Conservation (phyloP, 768 basidiomycete species). For the Suillus brevipes region DNA sequence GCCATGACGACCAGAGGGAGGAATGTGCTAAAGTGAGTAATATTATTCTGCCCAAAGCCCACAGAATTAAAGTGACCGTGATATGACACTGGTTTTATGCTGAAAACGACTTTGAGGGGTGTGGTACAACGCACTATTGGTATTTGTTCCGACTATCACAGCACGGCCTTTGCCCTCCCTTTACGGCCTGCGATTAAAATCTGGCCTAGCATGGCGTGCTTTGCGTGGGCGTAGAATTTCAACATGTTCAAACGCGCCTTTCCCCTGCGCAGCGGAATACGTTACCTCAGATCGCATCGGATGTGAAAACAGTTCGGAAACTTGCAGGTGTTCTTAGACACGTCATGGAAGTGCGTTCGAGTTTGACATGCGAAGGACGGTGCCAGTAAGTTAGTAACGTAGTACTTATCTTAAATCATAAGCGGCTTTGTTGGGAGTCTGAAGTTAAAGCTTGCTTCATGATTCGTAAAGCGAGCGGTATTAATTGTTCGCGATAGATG, state of each 20-base stretch:
- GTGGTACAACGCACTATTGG: background rate
- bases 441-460: background rate
- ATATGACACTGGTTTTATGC: background rate
- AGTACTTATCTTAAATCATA: background rate
- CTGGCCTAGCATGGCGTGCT: no score
- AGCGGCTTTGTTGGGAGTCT: background rate
- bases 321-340: background rate
- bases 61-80: background rate
- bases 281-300: constrained; percentile 3
- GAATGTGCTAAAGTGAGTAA: background rate
- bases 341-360: background rate
- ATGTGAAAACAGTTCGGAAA: background rate
- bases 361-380: background rate
- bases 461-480: background rate
- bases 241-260: background rate
- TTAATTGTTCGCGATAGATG: background rate
- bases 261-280: background rate
- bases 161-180: background rate
- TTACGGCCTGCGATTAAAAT: background rate
- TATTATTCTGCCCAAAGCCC: background rate
- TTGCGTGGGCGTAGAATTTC: background rate
- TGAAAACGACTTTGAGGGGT: background rate
- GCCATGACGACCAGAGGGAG: constrained; percentile 2
- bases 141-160: background rate
- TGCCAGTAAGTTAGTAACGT: background rate